Evolutionary conservation across 768 basidiomycete species (phyloP).

Genomic region (Lepiota venenata): DNA sequence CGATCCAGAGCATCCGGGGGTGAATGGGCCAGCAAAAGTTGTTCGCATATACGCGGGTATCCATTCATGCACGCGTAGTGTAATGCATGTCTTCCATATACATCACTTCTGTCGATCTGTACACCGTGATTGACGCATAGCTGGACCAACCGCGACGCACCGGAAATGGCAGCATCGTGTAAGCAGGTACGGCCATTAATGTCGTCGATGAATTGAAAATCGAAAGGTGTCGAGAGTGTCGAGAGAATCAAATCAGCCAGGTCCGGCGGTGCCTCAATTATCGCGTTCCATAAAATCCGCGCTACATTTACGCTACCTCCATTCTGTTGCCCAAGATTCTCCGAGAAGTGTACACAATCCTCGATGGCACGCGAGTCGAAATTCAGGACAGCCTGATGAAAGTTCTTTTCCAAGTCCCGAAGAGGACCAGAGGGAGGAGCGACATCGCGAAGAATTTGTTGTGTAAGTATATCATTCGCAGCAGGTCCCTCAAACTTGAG

Average conservation of each 20-base stretch:
- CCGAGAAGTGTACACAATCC: conserved; percentile 70
- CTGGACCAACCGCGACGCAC: conserved; percentile 70
- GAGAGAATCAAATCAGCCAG: conserved; percentile 73
- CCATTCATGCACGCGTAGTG: conserved; percentile 98
- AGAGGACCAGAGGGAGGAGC: conserved; percentile 66
- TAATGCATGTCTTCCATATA: conserved; percentile 89
- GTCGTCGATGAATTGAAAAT: conserved; percentile 91
- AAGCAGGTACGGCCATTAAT: conserved; percentile 95
- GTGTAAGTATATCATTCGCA: conserved; percentile 71
- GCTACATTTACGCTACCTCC: conserved; percentile 69
- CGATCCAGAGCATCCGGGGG: conserved; percentile 74
- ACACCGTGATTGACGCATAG: conserved; percentile 77
- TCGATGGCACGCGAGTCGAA: conserved; percentile 57
- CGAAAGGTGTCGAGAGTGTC: conserved; percentile 66
- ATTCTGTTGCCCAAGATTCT: conserved; percentile 56
- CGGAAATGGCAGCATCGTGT: conserved; percentile 90
- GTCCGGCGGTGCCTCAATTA: conserved; percentile 74
- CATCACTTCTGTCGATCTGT: conserved; percentile 71
- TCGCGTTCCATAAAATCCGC: conserved; percentile 93
- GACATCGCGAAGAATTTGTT: conserved; percentile 66
- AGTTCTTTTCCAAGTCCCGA: conserved; percentile 84
- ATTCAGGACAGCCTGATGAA: conserved; percentile 71
- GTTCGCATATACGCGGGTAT: conserved; percentile 69
- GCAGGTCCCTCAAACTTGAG: conserved; percentile 77
- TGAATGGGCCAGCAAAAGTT: conserved; percentile 66